These are phyloP conservation scores for Eucalyptus rudis DNA, from an alignment of 345 rosid species.

Conservation along the genomic window DNA sequence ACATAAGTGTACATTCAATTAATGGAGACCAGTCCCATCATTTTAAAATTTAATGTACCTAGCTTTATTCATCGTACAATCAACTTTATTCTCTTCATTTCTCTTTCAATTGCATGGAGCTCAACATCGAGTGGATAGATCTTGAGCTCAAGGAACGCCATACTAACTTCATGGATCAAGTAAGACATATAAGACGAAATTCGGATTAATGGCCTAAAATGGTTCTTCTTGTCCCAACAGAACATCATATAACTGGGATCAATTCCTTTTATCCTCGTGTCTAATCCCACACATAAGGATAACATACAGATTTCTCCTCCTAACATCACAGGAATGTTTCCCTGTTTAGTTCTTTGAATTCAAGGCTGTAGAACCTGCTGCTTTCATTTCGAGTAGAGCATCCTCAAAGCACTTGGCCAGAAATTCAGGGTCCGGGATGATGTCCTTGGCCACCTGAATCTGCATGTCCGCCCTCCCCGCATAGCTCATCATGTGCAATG, in stretches of 20 bases:
- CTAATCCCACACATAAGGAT: background rate
- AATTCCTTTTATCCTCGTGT: background rate
- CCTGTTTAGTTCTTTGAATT: background rate
- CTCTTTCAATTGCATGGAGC: background rate
- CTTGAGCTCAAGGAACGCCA: background rate
- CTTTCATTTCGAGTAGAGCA: conserved; percentile 42
- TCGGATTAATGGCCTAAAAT: background rate
- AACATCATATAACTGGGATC: background rate
- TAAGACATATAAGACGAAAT: background rate
- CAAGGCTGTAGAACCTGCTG: conserved; percentile 7
- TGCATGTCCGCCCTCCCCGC: conserved; percentile 56
- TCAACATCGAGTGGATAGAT: background rate
- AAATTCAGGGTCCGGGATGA: conserved; percentile 52
- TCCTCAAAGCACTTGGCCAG: conserved; percentile 50
- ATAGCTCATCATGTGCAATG: conserved; percentile 69
- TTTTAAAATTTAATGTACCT: no score
- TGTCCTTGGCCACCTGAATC: conserved; percentile 47
- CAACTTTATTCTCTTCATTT: background rate
- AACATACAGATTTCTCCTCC: background rate
- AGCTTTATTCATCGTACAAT: no score
- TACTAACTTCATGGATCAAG: background rate
- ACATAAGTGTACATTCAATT: background rate
- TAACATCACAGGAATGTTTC: background rate
- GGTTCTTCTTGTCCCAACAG: background rate
- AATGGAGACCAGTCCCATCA: background rate